Base-by-base conservation (phyloP, 495 filamentous ascomycete species). In the Hypomontagnella monticulosa region DNA sequence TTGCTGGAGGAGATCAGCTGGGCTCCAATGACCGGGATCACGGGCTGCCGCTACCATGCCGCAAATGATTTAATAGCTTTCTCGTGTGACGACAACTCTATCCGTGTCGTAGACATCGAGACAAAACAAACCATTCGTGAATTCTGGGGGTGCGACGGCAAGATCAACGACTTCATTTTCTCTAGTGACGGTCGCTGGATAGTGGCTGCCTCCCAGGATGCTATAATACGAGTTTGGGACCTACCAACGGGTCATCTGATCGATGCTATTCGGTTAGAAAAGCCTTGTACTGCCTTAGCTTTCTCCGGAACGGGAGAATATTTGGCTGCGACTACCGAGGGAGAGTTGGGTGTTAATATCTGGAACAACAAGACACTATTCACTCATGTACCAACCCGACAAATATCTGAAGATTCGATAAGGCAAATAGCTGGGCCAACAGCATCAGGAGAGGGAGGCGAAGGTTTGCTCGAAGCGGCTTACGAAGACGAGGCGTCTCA, bases 171-270 rank as follows among this genome's bases (percentile, higher is more conserved):
- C 73, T 91, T 94, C 68, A 88, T 86, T 60, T 98, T 98, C 76
- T 98, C 95, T 11, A 90, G 89, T 63, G 93, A 98, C 75, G 95
- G 93, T 19, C 83, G 93, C 37, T 98, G 95, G 96, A 89, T 99
- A 65, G 83, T 97, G 54, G 92, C 93, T 14, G 90, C 93, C 9
- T 92, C 91, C 4, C 88, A 90, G 74, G 93, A 97, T 76, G 88
- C 86, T 10, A 78, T 90, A 40, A 79, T 99, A 34, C 86, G 95
- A 46, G 85, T 97, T 1, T 99, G 95, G 94, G 95, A 99, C 78
- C 79, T 99, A 20, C 93, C 95, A 9, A 98, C 95, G 0, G 92
- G 92, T 3, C 95, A 98, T 78, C 83, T 98, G 10, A 93, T 98
- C 68, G 95, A 98, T 73, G 89, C 90, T 4, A 89, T 98, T 74